These are phyloP conservation scores for Penicillium flavigenum DNA, from an alignment of 495 filamentous ascomycete genomes.

Conservation along the genomic window DNA sequence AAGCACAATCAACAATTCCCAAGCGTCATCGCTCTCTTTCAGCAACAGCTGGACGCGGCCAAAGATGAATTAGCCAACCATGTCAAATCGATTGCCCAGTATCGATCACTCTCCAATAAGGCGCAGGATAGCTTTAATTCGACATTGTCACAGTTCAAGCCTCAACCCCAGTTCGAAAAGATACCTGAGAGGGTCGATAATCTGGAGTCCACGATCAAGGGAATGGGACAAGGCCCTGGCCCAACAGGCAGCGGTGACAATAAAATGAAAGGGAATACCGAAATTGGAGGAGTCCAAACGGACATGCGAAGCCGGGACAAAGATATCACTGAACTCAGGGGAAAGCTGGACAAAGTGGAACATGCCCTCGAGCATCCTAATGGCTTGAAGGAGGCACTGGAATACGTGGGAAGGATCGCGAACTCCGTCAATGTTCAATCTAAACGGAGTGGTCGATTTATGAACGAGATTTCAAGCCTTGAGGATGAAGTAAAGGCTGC, in stretches of 20 bases:
- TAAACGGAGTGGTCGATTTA: background rate
- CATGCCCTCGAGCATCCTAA: background rate
- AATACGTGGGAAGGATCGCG: background rate
- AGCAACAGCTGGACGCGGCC: constrained; percentile 4
- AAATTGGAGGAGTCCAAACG: background rate
- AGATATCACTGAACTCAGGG: background rate
- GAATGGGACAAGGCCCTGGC: background rate
- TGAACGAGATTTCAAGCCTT: background rate
- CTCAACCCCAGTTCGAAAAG: background rate
- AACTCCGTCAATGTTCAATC: background rate
- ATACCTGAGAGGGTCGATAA: background rate
- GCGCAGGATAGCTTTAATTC: background rate
- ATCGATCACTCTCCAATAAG: background rate
- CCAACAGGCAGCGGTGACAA: background rate
- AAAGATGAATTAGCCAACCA: constrained; percentile 2
- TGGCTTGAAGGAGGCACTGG: background rate
- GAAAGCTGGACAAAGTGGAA: background rate
- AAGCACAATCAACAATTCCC: constrained; percentile 23
- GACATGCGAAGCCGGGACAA: background rate
- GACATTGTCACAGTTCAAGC: background rate
- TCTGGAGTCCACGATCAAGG: background rate
- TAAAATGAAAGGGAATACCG: background rate
- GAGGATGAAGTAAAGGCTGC: background rate
- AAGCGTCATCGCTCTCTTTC: constrained; percentile 17
- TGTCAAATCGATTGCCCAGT: background rate